Evolutionary conservation across 805 yeast genomes (phyloP).

Genomic region (Kluyveromyces dobzhanskii): DNA sequence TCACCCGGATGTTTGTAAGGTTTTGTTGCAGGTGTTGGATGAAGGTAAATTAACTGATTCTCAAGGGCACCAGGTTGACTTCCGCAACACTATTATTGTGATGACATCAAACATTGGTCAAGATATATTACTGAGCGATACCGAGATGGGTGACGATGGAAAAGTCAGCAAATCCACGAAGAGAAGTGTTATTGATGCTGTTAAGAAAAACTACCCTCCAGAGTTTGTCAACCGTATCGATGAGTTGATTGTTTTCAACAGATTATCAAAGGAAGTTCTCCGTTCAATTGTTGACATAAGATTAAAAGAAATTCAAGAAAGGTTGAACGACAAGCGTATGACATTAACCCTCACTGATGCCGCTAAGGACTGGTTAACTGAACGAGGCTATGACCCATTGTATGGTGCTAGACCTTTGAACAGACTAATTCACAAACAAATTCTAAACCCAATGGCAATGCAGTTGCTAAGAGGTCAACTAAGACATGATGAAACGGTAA

Average conservation of each 20-base stretch:
- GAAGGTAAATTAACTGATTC: conserved; percentile 94
- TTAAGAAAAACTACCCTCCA: conserved; percentile 77
- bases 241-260: conserved; percentile 87
- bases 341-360: conserved; percentile 43
- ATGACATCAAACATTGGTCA: conserved; percentile 98
- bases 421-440: conserved; percentile 71
- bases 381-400: conserved; percentile 80
- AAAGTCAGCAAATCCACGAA: conserved; percentile 47
- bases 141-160: conserved; percentile 47
- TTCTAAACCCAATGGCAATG: conserved; percentile 86
- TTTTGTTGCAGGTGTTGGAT: conserved; percentile 84
- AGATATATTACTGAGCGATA: conserved; percentile 66
- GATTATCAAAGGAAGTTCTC: conserved; percentile 70
- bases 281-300: conserved; percentile 80
- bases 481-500: conserved; percentile 45
- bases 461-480: conserved; percentile 74
- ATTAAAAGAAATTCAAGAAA: conserved; percentile 67
- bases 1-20: conserved; percentile 88
- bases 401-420: conserved; percentile 97
- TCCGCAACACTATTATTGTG: conserved; percentile 88
- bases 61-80: conserved; percentile 89
- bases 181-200: conserved; percentile 51
- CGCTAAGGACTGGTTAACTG: conserved; percentile 73
- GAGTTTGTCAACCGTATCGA: conserved; percentile 93
- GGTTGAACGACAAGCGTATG: conserved; percentile 75